Conservation (phyloP, 768 basidiomycete genomes). For the Crassisporium funariophilum region DNA sequence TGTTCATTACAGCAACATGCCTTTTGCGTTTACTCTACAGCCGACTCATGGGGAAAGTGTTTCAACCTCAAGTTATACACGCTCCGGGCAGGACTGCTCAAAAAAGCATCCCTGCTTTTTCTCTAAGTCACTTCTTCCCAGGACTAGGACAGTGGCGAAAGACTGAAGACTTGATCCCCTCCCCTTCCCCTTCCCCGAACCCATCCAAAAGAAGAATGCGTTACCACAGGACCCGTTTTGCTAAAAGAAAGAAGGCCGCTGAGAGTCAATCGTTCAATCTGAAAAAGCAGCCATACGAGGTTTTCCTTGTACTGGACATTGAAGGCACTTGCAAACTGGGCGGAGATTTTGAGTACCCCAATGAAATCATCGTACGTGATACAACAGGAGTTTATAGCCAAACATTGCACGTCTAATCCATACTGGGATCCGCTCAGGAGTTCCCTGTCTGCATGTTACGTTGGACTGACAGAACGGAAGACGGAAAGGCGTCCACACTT, state of each 20-base stretch:
- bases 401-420: conserved; percentile 3
- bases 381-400: too few relatives aligned
- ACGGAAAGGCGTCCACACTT: conserved; percentile 56
- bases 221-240: conserved; percentile 13
- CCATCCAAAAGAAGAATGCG: conserved; percentile 18
- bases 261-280: neutral
- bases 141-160: too few relatives aligned
- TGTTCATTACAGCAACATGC: conserved; percentile 29
- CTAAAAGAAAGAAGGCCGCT: conserved; percentile 13
- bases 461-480: conserved; percentile 68
- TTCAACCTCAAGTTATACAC: conserved; percentile 9
- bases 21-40: conserved; percentile 29
- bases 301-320: conserved; percentile 86
- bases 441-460: conserved; percentile 88
- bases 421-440: conserved; percentile 58
- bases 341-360: conserved; percentile 79
- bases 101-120: conserved; percentile 3
- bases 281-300: conserved; percentile 58
- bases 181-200: conserved; percentile 4
- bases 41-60: conserved; percentile 11
- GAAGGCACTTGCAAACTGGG: conserved; percentile 81
- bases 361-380: conserved; percentile 89
- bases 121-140: neutral
- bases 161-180: neutral
- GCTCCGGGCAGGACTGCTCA: conserved; percentile 4